These are phyloP conservation scores for Monilinia vaccinii-corymbosi DNA, from an alignment of 2,329 filamentous ascomycete species.

Conservation along the genomic window DNA sequence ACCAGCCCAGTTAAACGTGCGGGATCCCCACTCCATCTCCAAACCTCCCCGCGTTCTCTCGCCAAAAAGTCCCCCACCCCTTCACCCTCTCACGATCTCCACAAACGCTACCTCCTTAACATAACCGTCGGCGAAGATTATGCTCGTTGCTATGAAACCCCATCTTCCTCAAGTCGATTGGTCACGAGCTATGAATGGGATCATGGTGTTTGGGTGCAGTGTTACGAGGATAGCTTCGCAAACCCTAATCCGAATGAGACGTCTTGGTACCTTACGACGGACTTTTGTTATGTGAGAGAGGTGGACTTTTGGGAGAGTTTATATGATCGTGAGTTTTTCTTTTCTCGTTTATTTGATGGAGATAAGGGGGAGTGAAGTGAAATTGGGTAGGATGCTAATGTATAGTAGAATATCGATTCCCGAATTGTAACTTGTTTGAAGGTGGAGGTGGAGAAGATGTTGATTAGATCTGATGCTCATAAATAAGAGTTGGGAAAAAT, in stretches of 20 bases:
- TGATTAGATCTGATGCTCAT: background rate
- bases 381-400: background rate
- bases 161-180: background rate
- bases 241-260: slow-evolving; percentile 4
- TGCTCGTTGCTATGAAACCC: slow-evolving; percentile 12
- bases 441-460: background rate
- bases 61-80: background rate
- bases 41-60: background rate
- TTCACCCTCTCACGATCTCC: background rate
- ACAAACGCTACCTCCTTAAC: slow-evolving; percentile 14
- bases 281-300: slow-evolving; percentile 20
- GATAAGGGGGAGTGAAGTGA: too few relatives aligned
- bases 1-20: background rate
- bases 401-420: slow-evolving; percentile 5
- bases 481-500: too few relatives aligned
- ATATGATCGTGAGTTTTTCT: slow-evolving; percentile 13
- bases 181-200: background rate
- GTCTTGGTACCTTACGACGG: slow-evolving; percentile 18
- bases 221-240: background rate
- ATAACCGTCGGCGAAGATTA: slow-evolving; percentile 19
- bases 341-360: background rate
- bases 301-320: slow-evolving; percentile 17
- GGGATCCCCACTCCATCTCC: background rate
- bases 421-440: background rate
- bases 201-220: slow-evolving; percentile 5